A percentile compares a stretch with the other conserved stretches of the same genome.
Conservation (phyloP, 176 grass and related monocot genomes). For the Sorghum bicolor region Sorghum_bicolor_NCBIv3 NC_012876.2:58329001-58329500, state of each 20-base stretch:
- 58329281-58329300: constrained; percentile 55
- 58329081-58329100: not conserved
- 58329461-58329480: constrained; percentile 2
- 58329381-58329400: constrained; percentile 4
- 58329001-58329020: not conserved
- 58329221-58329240: not conserved
- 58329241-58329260: constrained; percentile 12
- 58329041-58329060: constrained; percentile 23
- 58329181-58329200: constrained; percentile 33
- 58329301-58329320: constrained; percentile 7
- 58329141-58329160: not conserved
- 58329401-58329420: constrained; percentile 8
- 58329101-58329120: not conserved
- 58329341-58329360: constrained; percentile 46
- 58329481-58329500: not conserved
- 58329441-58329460: not conserved
- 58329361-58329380: constrained; percentile 11
- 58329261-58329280: constrained; percentile 48
- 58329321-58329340: constrained; percentile 40
- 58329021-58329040: constrained; percentile 3
- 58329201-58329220: not conserved
- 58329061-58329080: not conserved
- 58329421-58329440: constrained; percentile 6
- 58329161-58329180: constrained; percentile 6
- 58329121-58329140: constrained; percentile 28